These are phyloP conservation scores for Cucumis melo DNA, from an alignment of 306 rosid genomes.

Conservation along the genomic window DNA sequence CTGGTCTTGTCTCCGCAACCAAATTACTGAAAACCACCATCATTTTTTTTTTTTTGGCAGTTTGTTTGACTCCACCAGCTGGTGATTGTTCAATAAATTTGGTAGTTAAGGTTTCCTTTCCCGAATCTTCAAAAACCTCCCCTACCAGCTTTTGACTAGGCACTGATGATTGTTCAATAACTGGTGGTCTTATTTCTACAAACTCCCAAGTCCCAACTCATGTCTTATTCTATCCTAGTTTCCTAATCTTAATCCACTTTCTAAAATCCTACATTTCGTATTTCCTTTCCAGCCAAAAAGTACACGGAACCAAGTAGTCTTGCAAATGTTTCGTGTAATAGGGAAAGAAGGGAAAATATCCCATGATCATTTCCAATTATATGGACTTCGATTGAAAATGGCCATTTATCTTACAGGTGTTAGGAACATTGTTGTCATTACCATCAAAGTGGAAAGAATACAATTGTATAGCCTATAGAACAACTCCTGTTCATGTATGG, in stretches of 20 bases:
- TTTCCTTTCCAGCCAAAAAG: neutral
- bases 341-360: neutral
- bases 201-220: neutral
- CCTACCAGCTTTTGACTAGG: neutral
- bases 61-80: neutral
- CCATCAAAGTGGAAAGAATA: neutral
- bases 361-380: neutral
- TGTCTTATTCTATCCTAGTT: neutral
- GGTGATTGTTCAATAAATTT: neutral
- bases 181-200: neutral
- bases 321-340: neutral
- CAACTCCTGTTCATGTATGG: too few relatives aligned
- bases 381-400: neutral
- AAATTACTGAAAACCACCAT: neutral
- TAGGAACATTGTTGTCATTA: neutral
- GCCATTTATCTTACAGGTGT: neutral
- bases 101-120: neutral
- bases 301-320: neutral
- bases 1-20: neutral
- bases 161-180: neutral
- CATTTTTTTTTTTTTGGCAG: neutral
- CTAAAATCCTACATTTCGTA: neutral
- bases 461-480: too few relatives aligned
- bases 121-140: neutral
- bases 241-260: neutral